Conservation (phyloP, 2,329 filamentous ascomycete species). For the Colletotrichum sublineola region DNA sequence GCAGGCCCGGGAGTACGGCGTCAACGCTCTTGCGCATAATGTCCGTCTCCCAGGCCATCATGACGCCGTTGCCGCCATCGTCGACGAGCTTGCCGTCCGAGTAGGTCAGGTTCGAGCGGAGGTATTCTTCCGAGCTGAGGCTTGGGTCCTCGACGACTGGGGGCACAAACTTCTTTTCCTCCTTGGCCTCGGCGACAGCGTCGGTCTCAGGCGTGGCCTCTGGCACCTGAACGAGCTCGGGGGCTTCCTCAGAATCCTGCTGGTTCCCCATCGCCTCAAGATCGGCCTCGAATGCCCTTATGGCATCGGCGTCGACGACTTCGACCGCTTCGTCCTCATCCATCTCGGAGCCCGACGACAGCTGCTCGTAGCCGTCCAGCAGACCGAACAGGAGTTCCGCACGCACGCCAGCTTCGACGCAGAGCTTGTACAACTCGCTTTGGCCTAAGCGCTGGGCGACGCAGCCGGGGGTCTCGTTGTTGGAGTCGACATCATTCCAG, state of each 20-base stretch:
- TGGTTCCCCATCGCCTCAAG: constrained; percentile 47
- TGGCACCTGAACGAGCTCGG: constrained; percentile 46
- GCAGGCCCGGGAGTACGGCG: constrained; percentile 63
- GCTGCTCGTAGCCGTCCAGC: constrained; percentile 83
- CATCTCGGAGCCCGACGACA: constrained; percentile 69
- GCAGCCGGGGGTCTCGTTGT: constrained; percentile 92
- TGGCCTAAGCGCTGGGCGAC: constrained; percentile 80
- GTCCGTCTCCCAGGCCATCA: constrained; percentile 93
- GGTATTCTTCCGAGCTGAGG: constrained; percentile 76
- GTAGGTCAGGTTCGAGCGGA: constrained; percentile 76
- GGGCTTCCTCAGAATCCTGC: constrained; percentile 44
- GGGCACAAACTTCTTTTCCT: constrained; percentile 51
- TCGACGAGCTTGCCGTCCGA: constrained; percentile 78
- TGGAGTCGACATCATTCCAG: constrained; percentile 93
- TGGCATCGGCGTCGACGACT: constrained; percentile 59
- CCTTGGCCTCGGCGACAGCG: constrained; percentile 30
- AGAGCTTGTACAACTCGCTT: constrained; percentile 80
- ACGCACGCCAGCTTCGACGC: constrained; percentile 90
- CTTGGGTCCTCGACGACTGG: constrained; percentile 56
- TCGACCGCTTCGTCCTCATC: constrained; percentile 61
- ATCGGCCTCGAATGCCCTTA: constrained; percentile 47
- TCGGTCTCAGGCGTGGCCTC: constrained; percentile 21
- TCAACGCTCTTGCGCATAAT: constrained; percentile 86
- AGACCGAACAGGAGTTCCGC: constrained; percentile 89
- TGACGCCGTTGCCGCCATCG: constrained; percentile 83